Evolutionary conservation across 2,329 filamentous ascomycete species (phyloP).

Genomic region (Pezicula carpinea): DNA sequence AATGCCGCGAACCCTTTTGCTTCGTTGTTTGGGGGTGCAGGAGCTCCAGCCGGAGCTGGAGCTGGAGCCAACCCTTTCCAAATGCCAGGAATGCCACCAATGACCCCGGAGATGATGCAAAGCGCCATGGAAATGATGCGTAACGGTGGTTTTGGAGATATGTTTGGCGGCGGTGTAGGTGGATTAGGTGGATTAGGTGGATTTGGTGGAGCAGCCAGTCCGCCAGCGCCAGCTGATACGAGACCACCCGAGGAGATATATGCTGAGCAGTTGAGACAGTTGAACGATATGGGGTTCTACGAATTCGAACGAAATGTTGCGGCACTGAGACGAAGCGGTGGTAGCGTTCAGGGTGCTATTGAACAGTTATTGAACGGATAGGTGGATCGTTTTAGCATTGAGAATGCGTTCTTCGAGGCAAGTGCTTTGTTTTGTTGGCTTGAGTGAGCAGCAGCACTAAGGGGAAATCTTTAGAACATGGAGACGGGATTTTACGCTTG

Average conservation of each 20-base stretch:
- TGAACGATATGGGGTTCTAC: slow-evolving; percentile 99
- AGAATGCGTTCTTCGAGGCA: no score
- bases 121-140: slow-evolving; percentile 43
- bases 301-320: slow-evolving; percentile 93
- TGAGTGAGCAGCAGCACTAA: no score
- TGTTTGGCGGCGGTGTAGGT: slow-evolving; percentile 39
- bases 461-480: no score
- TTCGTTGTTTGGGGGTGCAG: slow-evolving; percentile 50
- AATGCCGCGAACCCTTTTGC: slow-evolving; percentile 62
- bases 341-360: slow-evolving; percentile 88
- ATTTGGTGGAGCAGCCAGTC: slow-evolving; percentile 27
- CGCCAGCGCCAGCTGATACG: slow-evolving; percentile 65
- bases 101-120: slow-evolving; percentile 52
- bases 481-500: no score
- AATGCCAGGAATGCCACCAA: slow-evolving; percentile 37
- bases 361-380: slow-evolving; percentile 57
- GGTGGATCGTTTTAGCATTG: neutral
- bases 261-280: slow-evolving; percentile 79
- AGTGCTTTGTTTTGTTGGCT: no score
- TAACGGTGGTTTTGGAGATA: slow-evolving; percentile 31
- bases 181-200: slow-evolving; percentile 19
- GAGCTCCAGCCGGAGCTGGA: slow-evolving; percentile 24
- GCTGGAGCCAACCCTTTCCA: slow-evolving; percentile 36
- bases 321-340: slow-evolving; percentile 81
- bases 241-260: slow-evolving; percentile 92